A percentile compares a stretch with the other conserved stretches of the same genome.
Evolutionary conservation across 2,329 filamentous ascomycete species (phyloP).

Genomic region (Stachybotrys echinatus): DNA sequence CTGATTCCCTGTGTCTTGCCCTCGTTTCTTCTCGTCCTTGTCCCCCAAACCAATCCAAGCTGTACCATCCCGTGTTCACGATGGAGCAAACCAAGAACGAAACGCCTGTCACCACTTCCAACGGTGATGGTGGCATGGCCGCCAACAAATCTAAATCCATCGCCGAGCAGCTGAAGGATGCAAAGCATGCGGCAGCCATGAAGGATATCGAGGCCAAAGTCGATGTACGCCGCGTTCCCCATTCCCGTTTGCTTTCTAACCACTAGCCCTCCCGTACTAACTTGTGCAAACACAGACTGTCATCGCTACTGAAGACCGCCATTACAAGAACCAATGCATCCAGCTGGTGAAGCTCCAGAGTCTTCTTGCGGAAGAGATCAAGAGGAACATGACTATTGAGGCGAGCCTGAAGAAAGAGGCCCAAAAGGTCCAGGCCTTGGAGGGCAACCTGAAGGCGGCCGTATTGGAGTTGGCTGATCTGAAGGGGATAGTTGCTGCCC

Average conservation of each 20-base stretch:
- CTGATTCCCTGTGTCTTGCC: too few species aligned
- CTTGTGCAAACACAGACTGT: background rate
- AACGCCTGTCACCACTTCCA: too few species aligned
- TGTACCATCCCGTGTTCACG: too few species aligned
- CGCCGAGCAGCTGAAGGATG: too few species aligned
- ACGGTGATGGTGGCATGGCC: too few species aligned
- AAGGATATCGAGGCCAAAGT: background rate
- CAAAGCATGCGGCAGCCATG: too few species aligned
- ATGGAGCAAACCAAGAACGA: too few species aligned
- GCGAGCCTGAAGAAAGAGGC: background rate
- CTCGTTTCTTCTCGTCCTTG: too few species aligned
- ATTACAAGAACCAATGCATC: constrained; percentile 6
- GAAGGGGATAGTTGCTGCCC: constrained; percentile 8
- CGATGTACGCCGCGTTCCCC: background rate
- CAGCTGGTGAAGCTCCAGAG: constrained; percentile 10
- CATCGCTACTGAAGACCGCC: background rate
- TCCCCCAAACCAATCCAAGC: too few species aligned
- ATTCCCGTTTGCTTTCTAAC: background rate
- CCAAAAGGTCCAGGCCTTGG: background rate
- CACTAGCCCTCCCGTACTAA: background rate
- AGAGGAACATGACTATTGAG: background rate
- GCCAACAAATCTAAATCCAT: too few species aligned
- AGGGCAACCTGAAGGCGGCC: background rate
- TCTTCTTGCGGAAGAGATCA: constrained; percentile 2
- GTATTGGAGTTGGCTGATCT: constrained; percentile 4